A percentile compares a stretch with the other conserved stretches of the same genome.
phyloP scores from a whole-genome alignment of 108 stramenopile species.

The Cyclotella distinguenda region DNA sequence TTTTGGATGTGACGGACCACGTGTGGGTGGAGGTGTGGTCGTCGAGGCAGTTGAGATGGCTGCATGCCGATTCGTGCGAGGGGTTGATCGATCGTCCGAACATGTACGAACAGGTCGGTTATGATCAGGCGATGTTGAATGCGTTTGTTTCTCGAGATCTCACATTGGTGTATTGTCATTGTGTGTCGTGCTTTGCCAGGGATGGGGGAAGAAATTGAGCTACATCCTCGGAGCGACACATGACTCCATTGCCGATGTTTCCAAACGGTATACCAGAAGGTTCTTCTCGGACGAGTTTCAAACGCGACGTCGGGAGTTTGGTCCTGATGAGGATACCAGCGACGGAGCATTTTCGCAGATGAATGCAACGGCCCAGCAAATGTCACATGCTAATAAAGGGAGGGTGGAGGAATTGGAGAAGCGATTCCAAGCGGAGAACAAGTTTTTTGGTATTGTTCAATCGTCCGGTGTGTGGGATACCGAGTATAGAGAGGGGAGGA shows the following conservation, averaged over 20 bases:
- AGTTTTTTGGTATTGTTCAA: constrained; percentile 38
- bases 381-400: constrained; percentile 15
- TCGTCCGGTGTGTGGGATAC: constrained; percentile 41
- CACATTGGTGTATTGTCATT: constrained; percentile 21
- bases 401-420: constrained; percentile 47
- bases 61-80: constrained; percentile 95
- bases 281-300: constrained; percentile 64
- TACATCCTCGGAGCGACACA: constrained; percentile 70
- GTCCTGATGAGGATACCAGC: constrained; percentile 44
- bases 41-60: constrained; percentile 60
- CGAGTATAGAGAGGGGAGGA: constrained; percentile 43
- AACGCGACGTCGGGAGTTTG: constrained; percentile 52
- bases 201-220: constrained; percentile 93
- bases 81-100: constrained; percentile 87
- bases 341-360: constrained; percentile 41
- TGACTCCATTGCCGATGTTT: constrained; percentile 88
- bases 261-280: constrained; percentile 84
- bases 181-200: constrained; percentile 28
- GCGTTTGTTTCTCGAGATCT: no score
- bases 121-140: no score
- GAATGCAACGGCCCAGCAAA: constrained; percentile 38
- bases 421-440: constrained; percentile 22
- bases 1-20: constrained; percentile 96
- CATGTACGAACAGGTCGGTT: constrained; percentile 89
- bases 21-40: constrained; percentile 95